Evolutionary conservation across 176 grass and related monocot species (phyloP), one percentile per base, ranked within the genome.

Genomic region (Puya raimondii): DNA sequence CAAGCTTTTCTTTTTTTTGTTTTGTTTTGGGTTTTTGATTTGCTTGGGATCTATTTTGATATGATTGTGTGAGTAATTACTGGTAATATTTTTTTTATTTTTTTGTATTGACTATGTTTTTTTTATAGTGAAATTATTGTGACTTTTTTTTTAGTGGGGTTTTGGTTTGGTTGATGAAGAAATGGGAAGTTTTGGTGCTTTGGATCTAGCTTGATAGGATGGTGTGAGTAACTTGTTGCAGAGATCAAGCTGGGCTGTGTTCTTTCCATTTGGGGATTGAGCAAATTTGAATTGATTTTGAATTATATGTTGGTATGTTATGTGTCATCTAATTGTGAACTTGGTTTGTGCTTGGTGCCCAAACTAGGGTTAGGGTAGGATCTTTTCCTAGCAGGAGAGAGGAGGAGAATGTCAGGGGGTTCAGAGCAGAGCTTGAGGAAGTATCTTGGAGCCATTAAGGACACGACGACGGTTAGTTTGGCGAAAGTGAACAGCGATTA

Each of bases 401-500:
- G 49, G 57, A 68, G 80, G 79, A 85, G 79, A 76, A 99, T 96
- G 92, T 76, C 86, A 26, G 89, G 93, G 54, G 84, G 79, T 64
- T 89, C 89, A 69, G 87, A 99, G 72, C 87, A 79, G 2, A 78
- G 76, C 71, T 87, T 97, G 74, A 97, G 93, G 68, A 97, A 89
- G 65, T 97, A 92, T 17, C 76, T 97, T 18, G 93, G 93, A 27
- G 89, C 89, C 61, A 83, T 97, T 50, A 97, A 97, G 79, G 93
- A 97, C 74, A 85, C 86, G 2, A 97, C 93, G 50, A 97, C 93
- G 2, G 86, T 97, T 27, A 80, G 80, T 76, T 83, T 97, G 76
- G 89, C 94, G 27, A 97, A 97, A 86, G 89, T 97, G 20, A 97
- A 97, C 72, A 97, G 94, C 47, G 84, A 97, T 64, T 97, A 92